Evolutionary conservation across 2,329 filamentous ascomycete genomes (phyloP).

Genomic region (Cladorrhinum sp.): DNA sequence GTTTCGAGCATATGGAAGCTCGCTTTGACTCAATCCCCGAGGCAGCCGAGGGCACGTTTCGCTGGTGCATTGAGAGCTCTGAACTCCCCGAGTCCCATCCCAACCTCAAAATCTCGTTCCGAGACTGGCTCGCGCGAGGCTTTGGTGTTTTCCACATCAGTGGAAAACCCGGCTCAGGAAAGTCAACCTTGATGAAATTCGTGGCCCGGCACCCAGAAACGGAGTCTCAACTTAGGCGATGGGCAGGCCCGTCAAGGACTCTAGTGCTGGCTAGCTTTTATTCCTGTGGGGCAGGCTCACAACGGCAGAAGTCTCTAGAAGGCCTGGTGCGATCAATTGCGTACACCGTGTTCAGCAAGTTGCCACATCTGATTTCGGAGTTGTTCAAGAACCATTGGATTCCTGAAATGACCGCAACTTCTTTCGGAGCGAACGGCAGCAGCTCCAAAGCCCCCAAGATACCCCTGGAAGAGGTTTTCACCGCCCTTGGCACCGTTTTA

Average conservation of each 20-base stretch:
- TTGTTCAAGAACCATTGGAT: conserved; percentile 4
- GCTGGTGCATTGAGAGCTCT: neutral
- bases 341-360: neutral
- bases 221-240: neutral
- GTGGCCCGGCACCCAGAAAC: neutral
- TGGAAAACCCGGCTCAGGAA: conserved; percentile 16
- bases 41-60: neutral
- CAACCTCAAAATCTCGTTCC: neutral
- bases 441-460: neutral
- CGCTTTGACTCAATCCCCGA: neutral
- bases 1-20: neutral
- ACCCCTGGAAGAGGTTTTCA: neutral
- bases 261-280: conserved; percentile 10
- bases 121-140: neutral
- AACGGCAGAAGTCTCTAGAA: neutral
- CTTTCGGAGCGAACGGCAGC: too few species aligned
- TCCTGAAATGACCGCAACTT: neutral
- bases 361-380: neutral
- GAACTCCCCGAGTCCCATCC: neutral
- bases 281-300: conserved; percentile 8
- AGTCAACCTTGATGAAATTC: conserved; percentile 17
- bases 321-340: conserved; percentile 5
- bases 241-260: conserved; percentile 3
- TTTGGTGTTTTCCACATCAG: conserved; percentile 11
- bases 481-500: neutral